These are phyloP conservation scores for Pelargonium citronellum DNA, from an alignment of 441 rosid genomes.

Conservation along the genomic window DNA sequence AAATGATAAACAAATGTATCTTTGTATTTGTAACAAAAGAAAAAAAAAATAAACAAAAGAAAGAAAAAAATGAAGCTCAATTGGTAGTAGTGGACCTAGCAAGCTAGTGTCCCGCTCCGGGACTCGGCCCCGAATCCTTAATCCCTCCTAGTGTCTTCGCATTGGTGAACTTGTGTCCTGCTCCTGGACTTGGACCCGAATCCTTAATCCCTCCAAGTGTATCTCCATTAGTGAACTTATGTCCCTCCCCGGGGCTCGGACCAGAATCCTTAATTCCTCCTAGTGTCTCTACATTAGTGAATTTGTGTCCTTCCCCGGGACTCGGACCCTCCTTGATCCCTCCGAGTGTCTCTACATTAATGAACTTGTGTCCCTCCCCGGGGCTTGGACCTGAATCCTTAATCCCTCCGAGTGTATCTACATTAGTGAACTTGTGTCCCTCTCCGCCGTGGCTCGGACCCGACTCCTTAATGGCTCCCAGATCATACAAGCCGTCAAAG, in stretches of 20 bases:
- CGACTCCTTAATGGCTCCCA: slow-evolving; percentile 32
- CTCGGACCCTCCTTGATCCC: slow-evolving; percentile 38
- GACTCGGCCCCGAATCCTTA: slow-evolving; percentile 23
- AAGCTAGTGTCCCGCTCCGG: slow-evolving; percentile 18
- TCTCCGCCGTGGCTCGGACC: slow-evolving; percentile 20
- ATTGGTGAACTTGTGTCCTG: slow-evolving; percentile 4
- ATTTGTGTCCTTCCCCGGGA: slow-evolving; percentile 40
- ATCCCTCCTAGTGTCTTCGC: background rate
- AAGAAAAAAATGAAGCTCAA: background rate
- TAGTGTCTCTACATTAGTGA: slow-evolving; percentile 8
- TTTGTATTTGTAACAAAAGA: too few species aligned
- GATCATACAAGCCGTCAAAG: slow-evolving; percentile 35
- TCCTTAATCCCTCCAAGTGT: slow-evolving; percentile 33
- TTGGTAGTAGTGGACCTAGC: too few species aligned
- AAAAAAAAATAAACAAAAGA: background rate
- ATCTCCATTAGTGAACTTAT: slow-evolving; percentile 18
- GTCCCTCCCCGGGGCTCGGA: slow-evolving; percentile 38
- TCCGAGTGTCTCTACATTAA: slow-evolving; percentile 16
- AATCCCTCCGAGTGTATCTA: slow-evolving; percentile 14
- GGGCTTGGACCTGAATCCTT: slow-evolving; percentile 57
- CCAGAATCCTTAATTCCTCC: slow-evolving; percentile 39
- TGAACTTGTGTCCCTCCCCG: slow-evolving; percentile 39
- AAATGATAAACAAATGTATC: too few species aligned
- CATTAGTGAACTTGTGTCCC: slow-evolving; percentile 14
- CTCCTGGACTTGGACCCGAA: slow-evolving; percentile 33